These are phyloP conservation scores for Hypoxylon trugodes DNA, from an alignment of 495 filamentous ascomycete species.

Conservation along the genomic window DNA sequence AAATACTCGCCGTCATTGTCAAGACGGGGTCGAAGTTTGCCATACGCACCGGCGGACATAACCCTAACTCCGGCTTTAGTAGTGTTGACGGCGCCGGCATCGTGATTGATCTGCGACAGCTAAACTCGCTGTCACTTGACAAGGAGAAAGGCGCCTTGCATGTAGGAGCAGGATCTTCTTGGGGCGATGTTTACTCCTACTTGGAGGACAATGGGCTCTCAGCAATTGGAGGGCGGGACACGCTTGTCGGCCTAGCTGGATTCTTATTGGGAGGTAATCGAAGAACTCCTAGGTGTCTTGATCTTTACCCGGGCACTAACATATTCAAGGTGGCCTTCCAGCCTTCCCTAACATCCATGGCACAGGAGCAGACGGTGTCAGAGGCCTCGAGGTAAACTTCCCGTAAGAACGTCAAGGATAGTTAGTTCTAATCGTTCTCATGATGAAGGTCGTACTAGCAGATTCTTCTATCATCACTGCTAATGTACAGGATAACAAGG, in stretches of 20 bases:
- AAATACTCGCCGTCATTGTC: background rate
- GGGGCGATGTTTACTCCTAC: background rate
- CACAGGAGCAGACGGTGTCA: background rate
- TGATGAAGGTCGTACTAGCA: background rate
- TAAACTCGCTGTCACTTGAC: background rate
- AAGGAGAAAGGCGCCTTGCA: background rate
- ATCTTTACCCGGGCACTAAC: background rate
- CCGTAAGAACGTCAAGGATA: background rate
- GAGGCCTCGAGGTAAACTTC: background rate
- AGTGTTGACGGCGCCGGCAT: slow-evolving; percentile 50
- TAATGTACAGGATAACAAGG: background rate
- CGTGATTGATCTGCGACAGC: slow-evolving; percentile 43
- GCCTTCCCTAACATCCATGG: background rate
- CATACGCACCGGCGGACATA: slow-evolving; percentile 56
- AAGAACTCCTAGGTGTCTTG: background rate
- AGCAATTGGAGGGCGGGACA: background rate
- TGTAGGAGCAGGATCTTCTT: background rate
- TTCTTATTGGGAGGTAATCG: background rate
- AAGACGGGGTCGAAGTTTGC: slow-evolving; percentile 47
- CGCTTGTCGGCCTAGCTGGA: background rate
- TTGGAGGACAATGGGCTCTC: background rate
- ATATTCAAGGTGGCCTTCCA: background rate
- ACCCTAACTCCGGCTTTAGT: slow-evolving; percentile 48
- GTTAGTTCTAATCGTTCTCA: background rate
- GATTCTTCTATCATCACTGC: background rate